Base-by-base conservation (phyloP, 2,329 filamentous ascomycete species). In the Exophiala alcalophila region DNA sequence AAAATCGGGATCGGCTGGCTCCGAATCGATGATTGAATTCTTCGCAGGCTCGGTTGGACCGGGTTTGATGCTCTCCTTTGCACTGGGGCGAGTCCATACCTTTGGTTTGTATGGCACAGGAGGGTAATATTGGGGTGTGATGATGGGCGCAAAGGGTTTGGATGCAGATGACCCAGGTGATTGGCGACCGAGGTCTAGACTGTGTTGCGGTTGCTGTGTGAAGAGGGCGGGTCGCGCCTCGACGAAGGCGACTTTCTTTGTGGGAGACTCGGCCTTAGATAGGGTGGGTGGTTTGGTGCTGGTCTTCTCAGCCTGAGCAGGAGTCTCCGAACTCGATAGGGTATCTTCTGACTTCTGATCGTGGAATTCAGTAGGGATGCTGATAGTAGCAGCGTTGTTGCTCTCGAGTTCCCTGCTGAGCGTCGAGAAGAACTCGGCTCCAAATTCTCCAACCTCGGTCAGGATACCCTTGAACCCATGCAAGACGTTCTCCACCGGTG, bases 401-500 rank as follows among this genome's bases (percentile, higher is more conserved):
- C 40, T 43, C 28, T 40, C 24, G 12, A 49, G 19, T 29, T 40
- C 44, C 12, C 34, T 34, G 30, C 44, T 39, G 11, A 49, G 14
- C n/a, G 49, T 33, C 2, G 33, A 23, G n/a, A 51, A 36, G 15
- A 53, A 31, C 9, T 50, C 48, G 3, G 46, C 27, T 14, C 52
- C 52, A 26, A 55, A 31, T 30, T 47, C 56, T 31, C 65, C 64
- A 30, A 71, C 52, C 32, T 69, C 66, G n/a, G 57, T 54, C 3
- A 67, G 62, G 52, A 72, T 61, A 38, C 51, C 59, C 35, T 62
- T 65, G 24, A 73, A 56, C 18, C 62, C 59, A 23, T 61, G 57
- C 5, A 66, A 57, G 10, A 67, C 52, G 44, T 61, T 59, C 28
- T 66, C 62, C 15, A 65, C 58, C 9, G 63, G 56, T 29, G 61